Conservation (phyloP, 139 green algal genomes). For the Picochlorum sp. region DNA sequence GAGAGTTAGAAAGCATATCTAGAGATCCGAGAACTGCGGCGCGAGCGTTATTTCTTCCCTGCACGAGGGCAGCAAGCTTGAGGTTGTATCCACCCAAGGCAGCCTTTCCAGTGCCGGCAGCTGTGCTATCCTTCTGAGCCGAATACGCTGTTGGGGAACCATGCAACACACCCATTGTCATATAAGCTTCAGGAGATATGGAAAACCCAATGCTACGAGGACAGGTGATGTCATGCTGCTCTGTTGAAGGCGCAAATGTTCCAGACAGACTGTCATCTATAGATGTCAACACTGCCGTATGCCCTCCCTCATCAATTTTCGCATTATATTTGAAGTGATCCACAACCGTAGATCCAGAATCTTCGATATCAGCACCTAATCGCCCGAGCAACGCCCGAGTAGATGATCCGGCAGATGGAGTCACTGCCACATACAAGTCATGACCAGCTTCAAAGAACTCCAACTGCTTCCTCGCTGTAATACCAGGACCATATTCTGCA, state of each 20-base stretch:
- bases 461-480: conserved; percentile 51
- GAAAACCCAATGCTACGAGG: conserved; percentile 51
- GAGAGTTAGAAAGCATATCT: conserved; percentile 68
- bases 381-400: conserved; percentile 42
- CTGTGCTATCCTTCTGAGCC: conserved; percentile 7
- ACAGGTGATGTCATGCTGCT: neutral
- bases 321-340: conserved; percentile 31
- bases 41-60: conserved; percentile 81
- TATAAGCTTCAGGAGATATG: conserved; percentile 46
- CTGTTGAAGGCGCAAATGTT: neutral
- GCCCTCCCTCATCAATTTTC: conserved; percentile 1
- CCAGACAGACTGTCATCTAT: no score
- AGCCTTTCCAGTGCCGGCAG: conserved; percentile 4
- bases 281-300: conserved; percentile 14
- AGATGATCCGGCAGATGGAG: conserved; percentile 40
- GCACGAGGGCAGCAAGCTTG: conserved; percentile 32
- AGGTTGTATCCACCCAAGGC: conserved; percentile 14
- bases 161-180: conserved; percentile 18
- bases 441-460: conserved; percentile 79
- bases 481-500: conserved; percentile 48
- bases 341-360: conserved; percentile 31
- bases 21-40: conserved; percentile 71
- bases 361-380: conserved; percentile 71
- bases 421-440: conserved; percentile 66
- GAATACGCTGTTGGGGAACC: neutral